Base-by-base conservation (phyloP, 305 asterid species). In the Solanum hybrid region DNA sequence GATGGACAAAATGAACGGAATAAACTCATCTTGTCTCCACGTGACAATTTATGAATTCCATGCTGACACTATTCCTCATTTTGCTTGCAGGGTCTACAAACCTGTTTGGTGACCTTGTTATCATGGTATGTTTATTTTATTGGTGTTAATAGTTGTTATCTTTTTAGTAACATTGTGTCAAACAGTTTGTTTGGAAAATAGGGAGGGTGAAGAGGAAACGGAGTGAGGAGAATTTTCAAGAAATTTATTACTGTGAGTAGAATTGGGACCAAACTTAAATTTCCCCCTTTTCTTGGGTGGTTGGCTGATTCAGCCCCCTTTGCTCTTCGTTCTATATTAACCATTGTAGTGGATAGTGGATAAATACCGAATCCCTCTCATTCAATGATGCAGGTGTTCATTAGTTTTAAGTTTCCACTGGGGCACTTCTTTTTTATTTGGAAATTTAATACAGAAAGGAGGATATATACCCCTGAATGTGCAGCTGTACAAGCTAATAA, bases 31-130 rank as follows among this genome's bases (percentile, higher is more conserved):
- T 81, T 27, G 87, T 81, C 87, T 42, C 26, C 66, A 81, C 6
- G 10, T 81, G 71, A 81, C 87, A 27, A 81, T 66, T 13, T 81
- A 42, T 42, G 87, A 42, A 51, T 32, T 51, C 31, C 40, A 84
- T 84, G 16, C 87, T 84, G 73, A 84, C 73, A 46, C 75, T 84
- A 9, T 17, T 32, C 88, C 89, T 88, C 91, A 38, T 89, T 90
- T 66, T 89, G 31, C 86, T 82, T 92, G 56, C 96, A 97, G 99
- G 99, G 99, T 87, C 87, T 97, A 92, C 99, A 94, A 90, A 96
- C 98, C 85, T 98, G 99, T 93, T 93, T 96, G 88, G 99, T 98
- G 89, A 96, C 98, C 87, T 91, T 98, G 37, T 91, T 98, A 87
- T 95, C 98, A 89, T 96, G 99, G 99, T 98, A 96, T 81, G 95